Conservation (phyloP, 768 basidiomycete genomes). For the Termitomyces sp. region DNA sequence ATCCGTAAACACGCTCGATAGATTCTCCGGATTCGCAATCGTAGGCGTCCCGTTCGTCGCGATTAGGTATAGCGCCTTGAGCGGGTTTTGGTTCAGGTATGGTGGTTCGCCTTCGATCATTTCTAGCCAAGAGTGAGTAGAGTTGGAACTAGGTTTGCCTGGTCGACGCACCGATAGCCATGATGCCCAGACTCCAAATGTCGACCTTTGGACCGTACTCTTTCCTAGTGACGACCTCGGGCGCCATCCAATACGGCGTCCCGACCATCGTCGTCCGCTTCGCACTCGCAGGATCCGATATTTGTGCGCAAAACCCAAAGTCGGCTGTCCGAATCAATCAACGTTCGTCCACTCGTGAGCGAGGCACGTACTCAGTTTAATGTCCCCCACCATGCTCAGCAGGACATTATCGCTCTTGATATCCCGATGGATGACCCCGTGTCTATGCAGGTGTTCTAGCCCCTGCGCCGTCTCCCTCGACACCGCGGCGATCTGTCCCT, state of each 20-base stretch:
- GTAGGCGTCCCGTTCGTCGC: constrained; percentile 97
- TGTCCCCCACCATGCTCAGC: constrained; percentile 88
- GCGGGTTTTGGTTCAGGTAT: constrained; percentile 92
- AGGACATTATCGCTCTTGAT: constrained; percentile 99
- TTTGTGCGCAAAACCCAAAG: constrained; percentile 98
- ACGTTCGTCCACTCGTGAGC: not conserved
- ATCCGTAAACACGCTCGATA: constrained; percentile 76
- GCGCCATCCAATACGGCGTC: constrained; percentile 99
- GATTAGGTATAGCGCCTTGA: constrained; percentile 96
- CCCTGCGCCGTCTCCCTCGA: constrained; percentile 91
- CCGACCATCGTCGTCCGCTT: constrained; percentile 99
- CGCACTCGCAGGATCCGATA: constrained; percentile 81
- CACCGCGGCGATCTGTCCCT: constrained; percentile 98
- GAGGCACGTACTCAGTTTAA: constrained; percentile 87
- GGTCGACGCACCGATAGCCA: constrained; percentile 75
- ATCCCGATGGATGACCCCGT: constrained; percentile 97
- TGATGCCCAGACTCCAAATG: constrained; percentile 95
- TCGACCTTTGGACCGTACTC: constrained; percentile 99
- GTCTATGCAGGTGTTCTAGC: constrained; percentile 88
- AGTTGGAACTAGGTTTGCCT: not conserved
- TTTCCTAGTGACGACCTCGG: constrained; percentile 95
- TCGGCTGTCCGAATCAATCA: constrained; percentile 53
- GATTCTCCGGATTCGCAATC: constrained; percentile 81
- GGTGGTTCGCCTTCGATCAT: constrained; percentile 99
- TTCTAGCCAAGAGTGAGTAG: constrained; percentile 43